phyloP scores from a whole-genome alignment of 148 eudicot species.

The Rhododendron mucronatum region DNA sequence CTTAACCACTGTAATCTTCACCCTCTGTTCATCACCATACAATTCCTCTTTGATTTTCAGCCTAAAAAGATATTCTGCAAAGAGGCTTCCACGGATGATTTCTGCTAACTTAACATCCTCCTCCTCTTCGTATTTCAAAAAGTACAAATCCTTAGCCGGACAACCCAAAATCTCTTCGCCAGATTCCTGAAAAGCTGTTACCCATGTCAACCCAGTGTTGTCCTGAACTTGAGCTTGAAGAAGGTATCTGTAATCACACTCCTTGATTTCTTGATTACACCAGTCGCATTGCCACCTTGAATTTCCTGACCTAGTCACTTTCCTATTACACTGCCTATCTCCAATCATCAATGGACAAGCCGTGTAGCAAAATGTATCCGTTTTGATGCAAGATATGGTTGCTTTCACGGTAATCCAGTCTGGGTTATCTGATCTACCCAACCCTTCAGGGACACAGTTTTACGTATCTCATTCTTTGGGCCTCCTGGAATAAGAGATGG shows the following conservation, averaged over 20 bases:
- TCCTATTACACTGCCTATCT: constrained; percentile 88
- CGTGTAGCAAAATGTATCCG: constrained; percentile 82
- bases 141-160: constrained; percentile 72
- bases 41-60: constrained; percentile 88
- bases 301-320: constrained; percentile 73
- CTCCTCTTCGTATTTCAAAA: constrained; percentile 53
- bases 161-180: constrained; percentile 88
- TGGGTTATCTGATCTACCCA: constrained; percentile 82
- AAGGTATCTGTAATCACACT: constrained; percentile 86
- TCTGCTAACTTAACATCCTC: constrained; percentile 56
- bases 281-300: constrained; percentile 84
- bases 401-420: constrained; percentile 89
- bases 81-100: constrained; percentile 41
- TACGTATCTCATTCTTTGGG: constrained; percentile 62
- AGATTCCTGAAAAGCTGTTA: constrained; percentile 88
- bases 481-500: constrained; percentile 55
- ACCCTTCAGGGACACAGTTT: constrained; percentile 49
- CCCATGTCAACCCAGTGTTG: constrained; percentile 82
- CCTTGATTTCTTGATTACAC: constrained; percentile 91
- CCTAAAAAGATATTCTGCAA: constrained; percentile 46
- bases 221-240: constrained; percentile 94
- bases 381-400: constrained; percentile 62
- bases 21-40: constrained; percentile 89
- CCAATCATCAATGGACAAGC: constrained; percentile 96
- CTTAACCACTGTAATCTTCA: constrained; percentile 77